These are phyloP conservation scores for Flueggea neowawraea DNA, from an alignment of 441 rosid genomes.

Conservation along the genomic window DNA sequence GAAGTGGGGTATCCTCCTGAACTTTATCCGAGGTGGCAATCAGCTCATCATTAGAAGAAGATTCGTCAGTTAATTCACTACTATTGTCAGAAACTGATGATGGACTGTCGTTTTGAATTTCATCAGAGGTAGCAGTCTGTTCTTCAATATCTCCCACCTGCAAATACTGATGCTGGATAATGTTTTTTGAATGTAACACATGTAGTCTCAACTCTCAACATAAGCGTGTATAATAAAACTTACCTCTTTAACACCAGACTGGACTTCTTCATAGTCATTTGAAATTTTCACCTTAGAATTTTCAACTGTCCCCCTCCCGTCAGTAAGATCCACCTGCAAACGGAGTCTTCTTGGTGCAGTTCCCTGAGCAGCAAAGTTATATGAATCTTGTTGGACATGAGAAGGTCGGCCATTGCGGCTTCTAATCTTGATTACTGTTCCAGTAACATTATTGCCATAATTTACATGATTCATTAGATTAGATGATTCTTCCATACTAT, in stretches of 20 bases:
- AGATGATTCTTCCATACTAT: too few species aligned
- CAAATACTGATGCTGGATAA: conserved; percentile 5
- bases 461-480: too few species aligned
- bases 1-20: too few species aligned
- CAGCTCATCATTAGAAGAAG: neutral
- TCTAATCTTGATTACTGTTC: conserved; percentile 52
- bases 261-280: conserved; percentile 33
- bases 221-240: conserved; percentile 8
- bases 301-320: conserved; percentile 1
- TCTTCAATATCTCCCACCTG: conserved; percentile 31
- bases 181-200: conserved; percentile 3
- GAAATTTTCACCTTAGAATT: conserved; percentile 11
- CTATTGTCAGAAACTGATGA: conserved; percentile 4
- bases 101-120: conserved; percentile 12
- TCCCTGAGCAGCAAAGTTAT: conserved; percentile 44
- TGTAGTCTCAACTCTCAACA: neutral
- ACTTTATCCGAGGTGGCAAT: too few species aligned
- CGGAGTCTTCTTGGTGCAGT: conserved; percentile 77
- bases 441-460: too few species aligned
- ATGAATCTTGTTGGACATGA: conserved; percentile 27
- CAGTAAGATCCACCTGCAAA: conserved; percentile 24
- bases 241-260: conserved; percentile 55
- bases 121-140: conserved; percentile 9
- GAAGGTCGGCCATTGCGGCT: conserved; percentile 26
- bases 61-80: conserved; percentile 16